Conservation (phyloP, 192 early-diverging fungal species). For the Jimgerdemannia flammicorona region DNA sequence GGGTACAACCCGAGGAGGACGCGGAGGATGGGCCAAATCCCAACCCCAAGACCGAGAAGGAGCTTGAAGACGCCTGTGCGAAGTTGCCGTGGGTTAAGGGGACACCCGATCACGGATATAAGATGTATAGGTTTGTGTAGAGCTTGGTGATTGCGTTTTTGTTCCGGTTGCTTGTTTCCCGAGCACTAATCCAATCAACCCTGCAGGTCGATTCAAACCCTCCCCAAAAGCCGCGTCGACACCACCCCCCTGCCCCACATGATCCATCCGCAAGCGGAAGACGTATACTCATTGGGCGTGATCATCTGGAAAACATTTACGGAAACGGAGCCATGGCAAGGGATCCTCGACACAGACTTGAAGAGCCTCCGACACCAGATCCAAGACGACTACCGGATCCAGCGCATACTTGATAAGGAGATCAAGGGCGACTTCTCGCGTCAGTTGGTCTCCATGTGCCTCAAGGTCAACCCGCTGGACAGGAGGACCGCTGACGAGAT, state of each 20-base stretch:
- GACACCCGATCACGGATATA: slow-evolving; percentile 56
- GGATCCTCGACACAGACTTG: slow-evolving; percentile 54
- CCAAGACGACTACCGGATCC: slow-evolving; percentile 41
- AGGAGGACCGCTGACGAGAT: slow-evolving; percentile 39
- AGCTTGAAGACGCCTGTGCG: slow-evolving; percentile 31
- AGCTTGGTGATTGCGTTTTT: not conserved
- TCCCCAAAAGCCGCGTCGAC: slow-evolving; percentile 49
- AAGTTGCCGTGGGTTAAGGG: slow-evolving; percentile 44
- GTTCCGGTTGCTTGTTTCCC: too few species aligned
- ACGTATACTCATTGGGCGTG: slow-evolving; percentile 54
- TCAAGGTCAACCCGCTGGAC: slow-evolving; percentile 38
- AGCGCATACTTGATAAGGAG: slow-evolving; percentile 41
- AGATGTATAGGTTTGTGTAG: slow-evolving; percentile 40
- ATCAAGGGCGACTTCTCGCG: slow-evolving; percentile 38
- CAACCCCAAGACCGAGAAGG: slow-evolving; percentile 35
- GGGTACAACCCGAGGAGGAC: slow-evolving; percentile 36
- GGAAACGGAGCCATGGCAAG: slow-evolving; percentile 56
- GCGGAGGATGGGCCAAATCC: slow-evolving; percentile 13
- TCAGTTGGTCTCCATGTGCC: slow-evolving; percentile 38
- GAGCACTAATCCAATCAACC: not conserved
- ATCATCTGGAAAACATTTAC: slow-evolving; percentile 59
- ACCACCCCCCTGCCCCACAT: slow-evolving; percentile 30
- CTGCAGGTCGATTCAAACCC: slow-evolving; percentile 48
- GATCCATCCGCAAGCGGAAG: slow-evolving; percentile 48
- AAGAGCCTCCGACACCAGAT: slow-evolving; percentile 49